Evolutionary conservation across 768 basidiomycete genomes (phyloP).

Genomic region (Lactarius tabidus): DNA sequence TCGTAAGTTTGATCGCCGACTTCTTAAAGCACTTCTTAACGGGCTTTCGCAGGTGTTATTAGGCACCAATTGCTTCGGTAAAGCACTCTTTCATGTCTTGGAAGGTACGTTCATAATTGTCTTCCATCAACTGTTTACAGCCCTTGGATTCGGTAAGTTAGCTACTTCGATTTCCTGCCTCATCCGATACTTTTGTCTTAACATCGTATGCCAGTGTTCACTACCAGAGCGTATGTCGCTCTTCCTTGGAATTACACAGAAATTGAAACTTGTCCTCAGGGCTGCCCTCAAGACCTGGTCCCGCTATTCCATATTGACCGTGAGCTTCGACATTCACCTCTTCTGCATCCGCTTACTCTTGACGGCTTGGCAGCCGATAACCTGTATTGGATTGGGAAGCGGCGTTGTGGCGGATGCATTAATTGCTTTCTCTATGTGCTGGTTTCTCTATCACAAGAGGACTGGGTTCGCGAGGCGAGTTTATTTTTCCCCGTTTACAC

Average conservation of each 20-base stretch:
- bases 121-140: conserved; percentile 18
- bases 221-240: conserved; percentile 40
- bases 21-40: not conserved
- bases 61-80: conserved; percentile 44
- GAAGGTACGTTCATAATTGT: not conserved
- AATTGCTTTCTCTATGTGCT: conserved; percentile 47
- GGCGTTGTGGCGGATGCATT: conserved; percentile 49
- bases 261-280: conserved; percentile 18
- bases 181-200: no score
- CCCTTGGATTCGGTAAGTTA: conserved; percentile 28
- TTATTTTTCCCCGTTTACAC: not conserved
- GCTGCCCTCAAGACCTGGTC: conserved; percentile 35
- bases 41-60: conserved; percentile 30
- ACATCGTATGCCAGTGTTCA: conserved; percentile 39
- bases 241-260: not conserved
- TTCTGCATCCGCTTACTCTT: not conserved
- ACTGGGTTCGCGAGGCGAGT: conserved; percentile 44
- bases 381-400: conserved; percentile 43
- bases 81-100: conserved; percentile 18
- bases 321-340: conserved; percentile 23
- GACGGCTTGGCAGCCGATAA: conserved; percentile 42
- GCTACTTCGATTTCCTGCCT: not conserved
- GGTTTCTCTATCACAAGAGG: conserved; percentile 42
- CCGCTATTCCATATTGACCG: conserved; percentile 34
- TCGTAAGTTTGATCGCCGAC: not conserved